Evolutionary conservation across 2,329 filamentous ascomycete genomes (phyloP), one percentile per base, ranked within the genome.

Genomic region (Coniochaeta hoffmannii): DNA sequence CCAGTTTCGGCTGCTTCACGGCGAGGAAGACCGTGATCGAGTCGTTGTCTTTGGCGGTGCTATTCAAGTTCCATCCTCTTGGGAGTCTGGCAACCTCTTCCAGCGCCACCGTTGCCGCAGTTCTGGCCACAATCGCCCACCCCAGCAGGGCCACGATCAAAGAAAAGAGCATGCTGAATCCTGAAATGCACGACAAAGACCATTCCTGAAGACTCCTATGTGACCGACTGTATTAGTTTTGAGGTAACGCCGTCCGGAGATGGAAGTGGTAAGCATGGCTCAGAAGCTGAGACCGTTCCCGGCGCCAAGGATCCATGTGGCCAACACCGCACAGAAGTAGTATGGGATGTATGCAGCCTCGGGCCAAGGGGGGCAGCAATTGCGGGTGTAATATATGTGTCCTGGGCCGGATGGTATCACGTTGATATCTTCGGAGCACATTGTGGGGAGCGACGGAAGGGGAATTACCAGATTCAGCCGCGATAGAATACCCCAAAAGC

Each of bases 1-100:
- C 54, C 7, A 69, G 62, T n/a, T 62, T 59, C 4, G 66, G 62
- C 31, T 70, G 65, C 30, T 61, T 65, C 17, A 69, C 61, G 2
- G 65, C 63, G 9, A 69, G 55, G n/a, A 61, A 64, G 4, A 70
- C 44, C 3, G 56, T 60, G 35, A 69, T 62, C 19, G 51, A 59
- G 53, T 69, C 67, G 7, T 60, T 61, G 10, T 57, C 58, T 8
- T 56, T 59, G 17, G 66, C 65, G 15, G 56, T 55, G 19, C 54
- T 54, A 36, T 63, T 60, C 26, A 65, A 61, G 2, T 28, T 58
- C 67, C 68, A 70, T 46, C 66, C 64, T 5, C 51, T 32, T 6
- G 68, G 66, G 11, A 66, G 56, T 2, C 58, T 55, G 7, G 58
- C 50, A 1, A 52, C 22, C 14, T 60, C 34, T 49, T 65, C 62